Base-by-base conservation (phyloP, 73 alveolate species). In the Paraurostyla sp. region DNA sequence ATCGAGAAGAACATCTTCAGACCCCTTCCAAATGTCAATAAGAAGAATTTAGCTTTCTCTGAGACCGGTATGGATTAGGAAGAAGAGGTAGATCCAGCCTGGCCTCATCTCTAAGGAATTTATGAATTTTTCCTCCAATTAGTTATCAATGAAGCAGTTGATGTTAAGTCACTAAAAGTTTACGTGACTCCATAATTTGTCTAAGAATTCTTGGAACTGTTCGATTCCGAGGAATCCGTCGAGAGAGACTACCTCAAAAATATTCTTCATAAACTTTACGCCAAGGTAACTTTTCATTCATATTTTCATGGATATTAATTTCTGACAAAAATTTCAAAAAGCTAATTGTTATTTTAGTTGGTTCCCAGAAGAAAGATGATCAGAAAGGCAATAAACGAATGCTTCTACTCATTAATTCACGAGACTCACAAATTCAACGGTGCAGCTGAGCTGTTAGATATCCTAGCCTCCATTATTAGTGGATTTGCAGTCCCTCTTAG, bases 401-500 rank as follows among this genome's bases (percentile, higher is more conserved):
- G 94, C 60, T 93, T 93, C 76, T 91, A 90, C 84, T 63, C 91
- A 41, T 75, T 93, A 63, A 93, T 93, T 71, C 94, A 90, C 81
- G 96, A 93, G 78, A 80, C 89, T 22, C 94, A 93, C 85, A 93
- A 93, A 76, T 90, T 56, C 71, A 86, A 94, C 76, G 98, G 98
- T 0, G 96, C 96, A 32, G 85, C 93, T 0, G 96, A 91, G 92
- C 88, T 94, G 15, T 71, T 94, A 11, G 98, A 94, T 76, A 94
- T 91, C 41, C 76, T 94, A 68, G 96, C 96, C 29, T 65, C 87
- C 49, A 92, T 95, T 60, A 89, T 93, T 60, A 57, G 90, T 32
- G 98, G 98, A 2, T 95, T 93, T 71, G 98, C 97, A 6, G 94
- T 95, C 25, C 98, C 97, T n/a, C 91, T 95, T 52, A 89, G 98